phyloP scores from a whole-genome alignment of 495 filamentous ascomycete species.

The Tetracladium setigerum region DNA sequence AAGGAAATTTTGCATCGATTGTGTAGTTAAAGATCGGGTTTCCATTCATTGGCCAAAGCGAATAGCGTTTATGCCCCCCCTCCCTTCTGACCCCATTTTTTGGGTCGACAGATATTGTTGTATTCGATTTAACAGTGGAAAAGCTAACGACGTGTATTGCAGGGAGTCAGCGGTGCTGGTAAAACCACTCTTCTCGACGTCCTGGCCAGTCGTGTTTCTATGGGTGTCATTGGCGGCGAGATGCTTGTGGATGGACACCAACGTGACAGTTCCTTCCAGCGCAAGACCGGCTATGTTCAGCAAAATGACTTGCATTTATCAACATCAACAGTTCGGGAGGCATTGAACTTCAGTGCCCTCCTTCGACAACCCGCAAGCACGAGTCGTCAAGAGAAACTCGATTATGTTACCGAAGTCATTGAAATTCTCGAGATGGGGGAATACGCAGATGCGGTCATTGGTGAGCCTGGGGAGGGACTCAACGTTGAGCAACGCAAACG shows the following conservation, averaged over 20 bases:
- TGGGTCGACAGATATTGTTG: too few relatives aligned
- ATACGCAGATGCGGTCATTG: slow-evolving; percentile 74
- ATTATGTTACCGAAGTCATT: slow-evolving; percentile 52
- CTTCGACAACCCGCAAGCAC: slow-evolving; percentile 32
- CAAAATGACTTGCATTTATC: slow-evolving; percentile 86
- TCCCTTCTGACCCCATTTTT: too few relatives aligned
- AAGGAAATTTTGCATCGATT: background rate
- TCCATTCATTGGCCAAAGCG: too few relatives aligned
- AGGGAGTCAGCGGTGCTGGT: slow-evolving; percentile 56
- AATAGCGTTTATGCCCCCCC: too few relatives aligned
- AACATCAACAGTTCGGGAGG: slow-evolving; percentile 75
- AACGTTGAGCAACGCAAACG: slow-evolving; percentile 86
- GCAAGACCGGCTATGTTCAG: slow-evolving; percentile 87
- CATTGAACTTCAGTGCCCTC: slow-evolving; percentile 41
- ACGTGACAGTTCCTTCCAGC: slow-evolving; percentile 76
- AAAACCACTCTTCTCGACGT: slow-evolving; percentile 65
- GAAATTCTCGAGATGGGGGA: slow-evolving; percentile 66
- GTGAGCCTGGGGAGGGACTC: slow-evolving; percentile 72
- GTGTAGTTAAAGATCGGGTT: background rate
- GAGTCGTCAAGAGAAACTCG: slow-evolving; percentile 41
- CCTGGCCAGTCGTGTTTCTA: slow-evolving; percentile 66
- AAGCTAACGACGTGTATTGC: too few relatives aligned
- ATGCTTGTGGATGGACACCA: slow-evolving; percentile 75
- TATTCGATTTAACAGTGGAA: too few relatives aligned
- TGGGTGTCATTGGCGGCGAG: slow-evolving; percentile 75